Base-by-base conservation (phyloP, 805 yeast genomes). In the Blastobotrys peoriensis region DNA sequence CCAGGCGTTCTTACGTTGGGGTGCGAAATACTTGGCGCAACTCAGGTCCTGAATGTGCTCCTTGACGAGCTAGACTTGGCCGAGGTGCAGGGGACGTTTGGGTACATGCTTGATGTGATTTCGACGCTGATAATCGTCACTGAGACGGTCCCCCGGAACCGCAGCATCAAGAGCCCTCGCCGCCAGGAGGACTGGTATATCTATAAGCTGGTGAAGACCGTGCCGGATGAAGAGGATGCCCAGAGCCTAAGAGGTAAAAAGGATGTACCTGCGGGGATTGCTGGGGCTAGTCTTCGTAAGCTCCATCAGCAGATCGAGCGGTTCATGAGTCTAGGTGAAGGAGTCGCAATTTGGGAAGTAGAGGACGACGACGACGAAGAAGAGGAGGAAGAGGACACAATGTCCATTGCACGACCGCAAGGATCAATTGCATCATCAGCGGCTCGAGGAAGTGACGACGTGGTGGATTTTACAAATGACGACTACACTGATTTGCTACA, bases 61-160 rank as follows among this genome's bases (percentile, higher is more conserved):
- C 44, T 56, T 33, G 58, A 55, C 8, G 59, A 54, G 36, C 46
- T 56, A 9, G 53, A 50, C 2, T 36, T 47, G n/a, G 47, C 60
- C 1, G 54, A 56, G 9, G 39, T 38, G 13, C 56, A 55, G 34
- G 58, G 60, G 1, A 44, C 50, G 4, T 44, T 48, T 18, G 46
- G 38, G n/a, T 48, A 49, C 39, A 44, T 52, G 2, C 23, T 56
- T 41, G 60, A 56, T 18, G 53, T 55, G n/a, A 44, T 48, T 1
- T 41, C 59, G 5, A 25, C 50, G 5, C 20, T 56, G 13, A 43
- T 53, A 2, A 34, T 55, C 1, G 49, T 39, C 18, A 18, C 38
- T 19, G 51, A 41, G 40, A 40, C 48, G 43, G 33, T 36, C 5
- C 44, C 38, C 15, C 3, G 18, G 35, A 16, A 10, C 20, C 8